Evolutionary conservation across 2,329 filamentous ascomycete species (phyloP), one percentile per base, ranked within the genome.

Genomic region (Apiospora malaysiana): DNA sequence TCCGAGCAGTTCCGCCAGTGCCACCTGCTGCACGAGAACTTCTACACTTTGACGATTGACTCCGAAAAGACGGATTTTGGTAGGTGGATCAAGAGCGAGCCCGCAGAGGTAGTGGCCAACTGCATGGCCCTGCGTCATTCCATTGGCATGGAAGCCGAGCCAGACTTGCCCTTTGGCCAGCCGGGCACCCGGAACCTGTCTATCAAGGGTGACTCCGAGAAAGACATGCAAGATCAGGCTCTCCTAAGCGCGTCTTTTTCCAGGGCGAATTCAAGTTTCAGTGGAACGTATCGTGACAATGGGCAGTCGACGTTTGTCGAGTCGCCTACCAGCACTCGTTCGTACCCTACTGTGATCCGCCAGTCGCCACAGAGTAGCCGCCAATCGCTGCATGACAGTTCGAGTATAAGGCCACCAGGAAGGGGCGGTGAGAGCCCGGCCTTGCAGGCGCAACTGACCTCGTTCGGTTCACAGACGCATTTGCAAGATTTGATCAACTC

Each of bases 21-120:
- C 46, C 94, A 96, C 80, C 81, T 94, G 7, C 82, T 96, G 21
- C 93, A 96, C 78, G 91, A 93, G n/a, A 95, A 95, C 79, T 95
- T 96, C 80, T 95, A 93, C 78, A 91, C 87, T 47, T 86, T 93
- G 63, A 95, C 93, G 0, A 87, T 93, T 66, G 93, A 96, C 73
- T 92, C 93, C 2, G 93, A 96, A 79, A 89, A 94, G 78, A 91
- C 87, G 0, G 93, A 96, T 76, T 87, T 90, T 72, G 91, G 91
- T 56, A 89, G 93, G 68, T 96, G 92, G 92, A 88, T 94, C 76
- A 94, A 93, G 75, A 92, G 91, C 75, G 93, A 95, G 74, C 90
- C 93, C 9, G 89, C 93, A 0, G 93, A 95, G 79, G 90, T 96
- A 1, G 91, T 95, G 1, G 92, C 92, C 2, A 91, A 94, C 74